Evolutionary conservation across 169 alveolate species (phyloP).

Genomic region (Neospora caninum): DNA sequence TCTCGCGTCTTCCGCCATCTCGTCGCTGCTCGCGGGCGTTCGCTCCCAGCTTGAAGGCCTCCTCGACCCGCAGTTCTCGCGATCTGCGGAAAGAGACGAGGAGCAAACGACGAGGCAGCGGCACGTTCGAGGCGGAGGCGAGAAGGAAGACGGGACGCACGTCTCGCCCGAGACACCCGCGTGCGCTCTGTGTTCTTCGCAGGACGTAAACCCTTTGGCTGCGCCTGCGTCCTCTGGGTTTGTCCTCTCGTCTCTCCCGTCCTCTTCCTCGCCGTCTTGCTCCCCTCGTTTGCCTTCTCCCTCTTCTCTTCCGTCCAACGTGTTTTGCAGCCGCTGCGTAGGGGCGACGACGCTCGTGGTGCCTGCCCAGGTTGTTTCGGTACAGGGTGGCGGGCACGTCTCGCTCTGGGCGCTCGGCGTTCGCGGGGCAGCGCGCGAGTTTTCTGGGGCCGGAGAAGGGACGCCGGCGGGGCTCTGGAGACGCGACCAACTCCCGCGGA

Average conservation of each 20-base stretch:
- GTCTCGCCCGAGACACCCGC: neutral
- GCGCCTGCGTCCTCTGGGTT: neutral
- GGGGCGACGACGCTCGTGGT: neutral
- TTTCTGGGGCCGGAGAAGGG: neutral
- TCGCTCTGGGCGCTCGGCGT: conserved; percentile 31
- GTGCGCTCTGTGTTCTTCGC: neutral
- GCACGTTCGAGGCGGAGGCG: neutral
- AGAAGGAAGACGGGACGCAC: neutral
- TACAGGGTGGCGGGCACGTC: conserved; percentile 23
- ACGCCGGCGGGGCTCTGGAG: neutral
- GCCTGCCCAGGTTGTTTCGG: neutral
- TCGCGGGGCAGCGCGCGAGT: neutral
- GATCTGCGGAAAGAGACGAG: no score
- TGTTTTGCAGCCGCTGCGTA: neutral
- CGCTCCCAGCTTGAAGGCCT: neutral
- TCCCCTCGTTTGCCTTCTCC: neutral
- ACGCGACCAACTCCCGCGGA: no score
- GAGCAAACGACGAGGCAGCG: no score
- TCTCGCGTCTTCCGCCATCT: neutral
- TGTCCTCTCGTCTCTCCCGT: neutral
- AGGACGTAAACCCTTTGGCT: neutral
- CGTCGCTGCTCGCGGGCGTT: neutral
- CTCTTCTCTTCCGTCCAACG: neutral
- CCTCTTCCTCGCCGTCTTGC: neutral
- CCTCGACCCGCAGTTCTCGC: neutral